These are phyloP conservation scores for Neospermospora avenae DNA, from an alignment of 2,329 filamentous ascomycete species.

Conservation along the genomic window DNA sequence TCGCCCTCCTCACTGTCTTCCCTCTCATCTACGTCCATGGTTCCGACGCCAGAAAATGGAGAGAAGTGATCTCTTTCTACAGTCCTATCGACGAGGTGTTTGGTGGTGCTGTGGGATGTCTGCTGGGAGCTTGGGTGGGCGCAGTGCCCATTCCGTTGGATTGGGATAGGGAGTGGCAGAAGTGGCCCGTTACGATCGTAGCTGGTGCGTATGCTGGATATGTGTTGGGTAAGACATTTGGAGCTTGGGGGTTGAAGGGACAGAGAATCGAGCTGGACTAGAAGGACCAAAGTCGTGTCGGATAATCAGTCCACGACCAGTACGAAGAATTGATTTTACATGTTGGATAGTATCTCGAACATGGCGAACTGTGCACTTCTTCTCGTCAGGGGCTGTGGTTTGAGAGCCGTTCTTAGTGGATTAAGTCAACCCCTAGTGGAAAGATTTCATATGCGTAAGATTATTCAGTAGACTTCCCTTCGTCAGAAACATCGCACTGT, in stretches of 20 bases:
- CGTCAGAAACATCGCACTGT: too few relatives aligned
- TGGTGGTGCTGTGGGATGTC: conserved; percentile 73
- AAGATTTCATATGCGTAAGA: too few relatives aligned
- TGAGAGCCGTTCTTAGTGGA: too few relatives aligned
- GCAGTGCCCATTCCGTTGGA: conserved; percentile 94
- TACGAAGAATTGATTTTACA: neutral
- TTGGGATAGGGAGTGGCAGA: conserved; percentile 99
- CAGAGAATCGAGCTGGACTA: conserved; percentile 35
- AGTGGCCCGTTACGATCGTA: conserved; percentile 91
- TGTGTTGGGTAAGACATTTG: conserved; percentile 63
- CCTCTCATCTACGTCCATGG: conserved; percentile 86
- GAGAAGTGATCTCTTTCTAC: conserved; percentile 62
- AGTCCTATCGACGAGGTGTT: conserved; percentile 80
- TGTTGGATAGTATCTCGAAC: too few relatives aligned
- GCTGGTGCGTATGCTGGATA: conserved; percentile 80
- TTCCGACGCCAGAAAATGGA: conserved; percentile 69
- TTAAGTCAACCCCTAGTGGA: too few relatives aligned
- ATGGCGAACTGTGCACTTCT: too few relatives aligned
- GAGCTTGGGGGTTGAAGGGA: conserved; percentile 39
- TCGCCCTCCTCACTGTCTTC: conserved; percentile 73
- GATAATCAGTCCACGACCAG: neutral
- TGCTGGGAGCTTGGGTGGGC: conserved; percentile 85
- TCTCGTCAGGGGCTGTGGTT: too few relatives aligned
- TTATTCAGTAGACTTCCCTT: too few relatives aligned
- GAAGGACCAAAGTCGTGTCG: neutral